Evolutionary conservation across 345 rosid genomes (phyloP), one percentile per base, ranked within the genome.

Genomic region (Pugionium cornutum): DNA sequence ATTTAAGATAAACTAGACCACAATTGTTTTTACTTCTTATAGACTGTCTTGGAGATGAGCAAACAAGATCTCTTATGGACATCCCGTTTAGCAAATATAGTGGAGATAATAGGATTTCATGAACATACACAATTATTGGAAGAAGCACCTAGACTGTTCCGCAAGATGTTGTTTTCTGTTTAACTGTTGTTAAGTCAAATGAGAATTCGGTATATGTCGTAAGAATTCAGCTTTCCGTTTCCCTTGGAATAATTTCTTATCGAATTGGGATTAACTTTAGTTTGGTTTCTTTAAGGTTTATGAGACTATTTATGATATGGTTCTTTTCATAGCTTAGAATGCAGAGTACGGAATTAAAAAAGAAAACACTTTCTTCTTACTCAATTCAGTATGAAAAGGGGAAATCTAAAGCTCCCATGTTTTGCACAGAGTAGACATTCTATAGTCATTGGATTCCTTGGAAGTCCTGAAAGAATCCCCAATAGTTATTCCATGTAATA

Each of bases 331-430:
- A 18, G 18, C 18, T 18, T 18, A 18, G 18, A 18, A 18, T 18
- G 18, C 18, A 18, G 18, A 18, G 18, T 18, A 18, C 18, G 18
- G 18, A 18, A 18, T 18, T 18, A 18, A 18, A 18, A 18, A 18
- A 18, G 18, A 18, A 31, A 8, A 30, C 36, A 44, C 56, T 62
- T 54, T 62, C 54, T 50, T 50, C 11, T 27, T 56, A 4, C 39
- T 34, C 64, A 48, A 55, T 71, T 11, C 29, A 39, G 53, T 64
- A n/a, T 57, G 18, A 48, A 56, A 72, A 65, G 55, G 60, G 37
- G 48, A 58, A 35, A 58, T 58, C 60, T 43, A 44, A 59, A 34
- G 61, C 54, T 65, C 49, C 2, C 6, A 34, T 57, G 45, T 49
- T 34, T 34, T 34, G 36, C 36, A 34, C 5, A 34, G 36, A 3